These are phyloP conservation scores for Podospora sp. DNA, from an alignment of 495 filamentous ascomycete species.

Conservation along the genomic window DNA sequence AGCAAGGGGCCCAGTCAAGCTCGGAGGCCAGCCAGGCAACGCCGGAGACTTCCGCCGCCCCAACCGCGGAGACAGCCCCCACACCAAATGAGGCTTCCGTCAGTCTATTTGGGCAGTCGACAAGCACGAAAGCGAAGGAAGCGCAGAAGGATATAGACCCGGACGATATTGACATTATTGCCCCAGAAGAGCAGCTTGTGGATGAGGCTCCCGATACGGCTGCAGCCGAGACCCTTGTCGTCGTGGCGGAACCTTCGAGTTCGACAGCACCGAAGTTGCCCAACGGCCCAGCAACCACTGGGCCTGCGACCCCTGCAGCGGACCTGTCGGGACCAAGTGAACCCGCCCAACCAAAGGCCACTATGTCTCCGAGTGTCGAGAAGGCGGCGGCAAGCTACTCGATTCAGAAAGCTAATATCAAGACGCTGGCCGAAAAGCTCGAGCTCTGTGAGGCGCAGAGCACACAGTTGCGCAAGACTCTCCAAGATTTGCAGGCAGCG, in stretches of 20 bases:
- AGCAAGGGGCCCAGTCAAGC: constrained; percentile 5
- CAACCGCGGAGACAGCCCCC: constrained; percentile 3
- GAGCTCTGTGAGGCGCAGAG: constrained; percentile 24
- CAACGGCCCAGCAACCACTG: neutral
- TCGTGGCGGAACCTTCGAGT: neutral
- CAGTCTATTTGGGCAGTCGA: constrained; percentile 25
- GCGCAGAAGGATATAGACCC: constrained; percentile 38
- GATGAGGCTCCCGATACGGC: constrained; percentile 31
- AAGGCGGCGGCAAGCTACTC: constrained; percentile 21
- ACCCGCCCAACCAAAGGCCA: constrained; percentile 8
- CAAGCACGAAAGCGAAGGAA: constrained; percentile 27
- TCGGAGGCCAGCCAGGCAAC: constrained; percentile 10
- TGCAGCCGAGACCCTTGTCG: constrained; percentile 5
- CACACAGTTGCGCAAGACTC: constrained; percentile 24
- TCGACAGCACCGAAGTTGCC: neutral
- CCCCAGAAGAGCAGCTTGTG: constrained; percentile 39
- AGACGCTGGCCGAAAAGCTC: constrained; percentile 30
- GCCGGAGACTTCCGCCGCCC: neutral
- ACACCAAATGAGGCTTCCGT: constrained; percentile 16
- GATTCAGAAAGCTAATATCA: constrained; percentile 28
- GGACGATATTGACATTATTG: constrained; percentile 49
- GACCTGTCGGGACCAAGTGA: constrained; percentile 15
- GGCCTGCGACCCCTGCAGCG: neutral
- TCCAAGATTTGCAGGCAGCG: constrained; percentile 20
- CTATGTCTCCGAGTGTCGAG: neutral